A percentile compares a stretch with the other conserved stretches of the same genome.
Conservation (phyloP, 139 green algal genomes). For the Chlorella ohadii region DNA sequence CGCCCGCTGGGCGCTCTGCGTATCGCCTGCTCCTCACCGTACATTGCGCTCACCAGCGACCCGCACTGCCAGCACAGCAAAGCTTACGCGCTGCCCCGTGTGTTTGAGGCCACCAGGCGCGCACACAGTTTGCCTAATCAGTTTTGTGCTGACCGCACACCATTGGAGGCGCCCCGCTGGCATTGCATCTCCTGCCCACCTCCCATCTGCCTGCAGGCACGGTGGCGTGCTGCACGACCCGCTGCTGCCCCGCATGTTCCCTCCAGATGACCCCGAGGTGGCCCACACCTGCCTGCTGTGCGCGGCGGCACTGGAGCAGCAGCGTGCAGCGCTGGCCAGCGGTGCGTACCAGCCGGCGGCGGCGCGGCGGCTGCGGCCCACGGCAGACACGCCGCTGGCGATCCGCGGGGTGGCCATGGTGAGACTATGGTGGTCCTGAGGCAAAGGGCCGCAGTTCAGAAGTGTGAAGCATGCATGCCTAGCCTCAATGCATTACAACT, state of each 20-base stretch:
- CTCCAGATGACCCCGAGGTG: background rate
- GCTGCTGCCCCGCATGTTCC: constrained; percentile 3
- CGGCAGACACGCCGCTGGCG: background rate
- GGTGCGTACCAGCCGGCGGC: background rate
- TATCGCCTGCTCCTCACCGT: background rate
- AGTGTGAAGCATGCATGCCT: no score
- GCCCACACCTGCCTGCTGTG: background rate
- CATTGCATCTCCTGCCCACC: no score
- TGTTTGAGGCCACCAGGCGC: constrained; percentile 1
- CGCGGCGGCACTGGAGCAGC: background rate
- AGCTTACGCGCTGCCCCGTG: background rate
- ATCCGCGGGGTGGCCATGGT: background rate
- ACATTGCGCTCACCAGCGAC: background rate
- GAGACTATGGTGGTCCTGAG: no score
- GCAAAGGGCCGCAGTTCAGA: no score
- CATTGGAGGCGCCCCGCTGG: no score
- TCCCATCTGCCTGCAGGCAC: no score
- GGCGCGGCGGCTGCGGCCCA: background rate
- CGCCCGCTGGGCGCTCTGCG: no score
- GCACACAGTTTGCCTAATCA: background rate
- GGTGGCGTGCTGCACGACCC: background rate
- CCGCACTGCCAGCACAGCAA: background rate
- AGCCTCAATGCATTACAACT: no score
- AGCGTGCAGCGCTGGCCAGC: background rate
- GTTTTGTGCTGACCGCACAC: no score